Evolutionary conservation across 345 rosid genomes (phyloP), one percentile per base, ranked within the genome.

Genomic region (Boechera divaricarpa): DNA sequence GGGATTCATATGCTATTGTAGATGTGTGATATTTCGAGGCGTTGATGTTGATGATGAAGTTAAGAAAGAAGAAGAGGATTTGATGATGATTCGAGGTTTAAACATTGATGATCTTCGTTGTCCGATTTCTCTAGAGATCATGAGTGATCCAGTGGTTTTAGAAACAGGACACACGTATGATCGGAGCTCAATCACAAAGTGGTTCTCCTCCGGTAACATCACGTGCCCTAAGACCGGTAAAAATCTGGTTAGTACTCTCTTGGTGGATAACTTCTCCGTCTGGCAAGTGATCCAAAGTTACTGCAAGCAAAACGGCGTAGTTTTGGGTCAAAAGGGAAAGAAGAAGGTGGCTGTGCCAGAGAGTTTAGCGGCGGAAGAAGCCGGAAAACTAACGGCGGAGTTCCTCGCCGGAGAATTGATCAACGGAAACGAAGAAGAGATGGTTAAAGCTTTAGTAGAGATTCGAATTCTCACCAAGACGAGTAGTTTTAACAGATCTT

Each of bases 201-300:
- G 97, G 95, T 79, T 91, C 66, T 33, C 79, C 12, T 74, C 91
- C 15, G 91, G 95, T 58, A 91, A 89, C 65, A 56, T 80, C 1
- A 88, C 85, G 0, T 88, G 97, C 72, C 97, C 95, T 60, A 91
- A 77, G 52, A 89, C 97, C 0, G 93, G 91, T 13, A 82, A 88
- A 79, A 86, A 15, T 74, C 81, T 89, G 9, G 29, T 7, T 32
- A 83, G 55, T 69, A 79, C 51, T n/a, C 83, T 72, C 31, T 26
- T 89, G 7, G 79, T 89, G 2, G 85, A 83, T 3, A 91, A 91
- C 77, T 54, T 81, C 26, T 82, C 77, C 2, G 39, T 89, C 52
- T 85, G 76, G 85, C 81, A 84, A 75, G 57, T 88, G 56, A 82
- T 91, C 62, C 83, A 85, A 31, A 81, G 53, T 11, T 87, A 83